Percentiles rank a stretch among this genome's conserved stretches.
Conservation (phyloP, 139 green algal species). For the Chlorella sorokiniana region DNA sequence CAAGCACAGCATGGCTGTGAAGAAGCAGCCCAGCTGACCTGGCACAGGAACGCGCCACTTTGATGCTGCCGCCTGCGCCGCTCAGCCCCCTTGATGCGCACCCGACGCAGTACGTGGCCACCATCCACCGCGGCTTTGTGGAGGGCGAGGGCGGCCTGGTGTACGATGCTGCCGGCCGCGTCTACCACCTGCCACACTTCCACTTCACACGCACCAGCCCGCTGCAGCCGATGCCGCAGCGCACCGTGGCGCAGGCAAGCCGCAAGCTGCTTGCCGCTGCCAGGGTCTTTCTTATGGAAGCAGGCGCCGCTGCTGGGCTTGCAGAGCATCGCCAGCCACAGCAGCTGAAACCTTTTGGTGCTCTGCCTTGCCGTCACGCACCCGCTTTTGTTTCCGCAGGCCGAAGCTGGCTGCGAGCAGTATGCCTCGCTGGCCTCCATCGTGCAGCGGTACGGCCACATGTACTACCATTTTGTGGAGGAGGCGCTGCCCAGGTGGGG, state of each 20-base stretch:
- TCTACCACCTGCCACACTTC: constrained; percentile 41
- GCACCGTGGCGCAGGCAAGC: constrained; percentile 2
- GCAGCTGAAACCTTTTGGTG: too few species aligned
- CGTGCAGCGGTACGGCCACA: constrained; percentile 45
- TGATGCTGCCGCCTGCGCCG: neutral
- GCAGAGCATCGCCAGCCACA: too few species aligned
- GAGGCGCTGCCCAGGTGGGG: constrained; percentile 43
- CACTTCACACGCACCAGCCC: constrained; percentile 27
- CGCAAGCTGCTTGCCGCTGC: neutral
- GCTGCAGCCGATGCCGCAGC: constrained; percentile 21
- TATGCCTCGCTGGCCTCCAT: constrained; percentile 19
- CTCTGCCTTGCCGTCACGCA: too few species aligned
- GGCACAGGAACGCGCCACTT: too few species aligned
- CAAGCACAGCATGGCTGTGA: too few species aligned
- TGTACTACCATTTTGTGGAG: constrained; percentile 54
- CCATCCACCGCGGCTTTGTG: constrained; percentile 39
- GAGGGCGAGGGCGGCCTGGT: constrained; percentile 44
- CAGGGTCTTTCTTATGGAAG: too few species aligned
- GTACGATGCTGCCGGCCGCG: constrained; percentile 32
- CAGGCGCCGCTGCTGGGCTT: too few species aligned
- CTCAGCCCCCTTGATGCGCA: neutral
- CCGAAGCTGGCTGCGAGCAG: constrained; percentile 3
- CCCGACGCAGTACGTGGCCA: constrained; percentile 34
- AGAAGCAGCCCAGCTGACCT: too few species aligned
- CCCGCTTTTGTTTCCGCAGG: too few species aligned